Conservation (phyloP, 148 eudicot species). For the Camellia sinensis region DNA sequence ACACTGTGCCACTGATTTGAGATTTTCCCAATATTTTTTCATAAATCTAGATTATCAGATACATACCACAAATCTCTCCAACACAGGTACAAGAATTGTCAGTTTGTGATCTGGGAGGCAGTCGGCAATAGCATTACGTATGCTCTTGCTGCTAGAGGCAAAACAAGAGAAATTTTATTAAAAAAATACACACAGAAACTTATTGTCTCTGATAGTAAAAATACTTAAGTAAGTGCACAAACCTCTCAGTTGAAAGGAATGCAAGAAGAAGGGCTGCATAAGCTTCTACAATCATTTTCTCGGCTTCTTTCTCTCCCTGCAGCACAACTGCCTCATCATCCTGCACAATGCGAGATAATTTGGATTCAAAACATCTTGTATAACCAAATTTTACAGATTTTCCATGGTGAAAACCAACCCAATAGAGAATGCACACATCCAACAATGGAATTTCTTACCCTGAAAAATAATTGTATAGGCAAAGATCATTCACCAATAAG, state of each 20-base stretch:
- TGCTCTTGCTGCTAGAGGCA: slow-evolving; percentile 49
- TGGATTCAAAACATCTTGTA: not conserved
- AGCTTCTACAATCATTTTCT: slow-evolving; percentile 94
- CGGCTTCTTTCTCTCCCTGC: slow-evolving; percentile 97
- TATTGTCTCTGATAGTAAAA: not conserved
- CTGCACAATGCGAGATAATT: slow-evolving; percentile 36
- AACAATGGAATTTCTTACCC: not conserved
- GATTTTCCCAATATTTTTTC: not conserved
- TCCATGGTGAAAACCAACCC: not conserved
- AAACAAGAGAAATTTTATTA: slow-evolving; percentile 8
- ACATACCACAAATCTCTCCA: slow-evolving; percentile 99
- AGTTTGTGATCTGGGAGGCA: slow-evolving; percentile 73
- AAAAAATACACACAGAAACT: slow-evolving; percentile 15
- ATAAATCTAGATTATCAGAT: not conserved
- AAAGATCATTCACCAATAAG: not conserved
- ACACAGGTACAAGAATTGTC: slow-evolving; percentile 79
- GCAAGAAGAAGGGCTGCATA: slow-evolving; percentile 93
- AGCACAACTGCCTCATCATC: slow-evolving; percentile 68
- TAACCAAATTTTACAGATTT: not conserved
- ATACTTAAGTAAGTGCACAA: slow-evolving; percentile 10
- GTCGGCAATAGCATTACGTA: slow-evolving; percentile 62
- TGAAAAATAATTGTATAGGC: not conserved
- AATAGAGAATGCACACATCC: not conserved
- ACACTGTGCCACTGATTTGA: no score
- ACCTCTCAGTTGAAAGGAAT: slow-evolving; percentile 92